These are phyloP conservation scores for Exserohilum rostratum DNA, from an alignment of 2,329 filamentous ascomycete genomes.

Conservation along the genomic window DNA sequence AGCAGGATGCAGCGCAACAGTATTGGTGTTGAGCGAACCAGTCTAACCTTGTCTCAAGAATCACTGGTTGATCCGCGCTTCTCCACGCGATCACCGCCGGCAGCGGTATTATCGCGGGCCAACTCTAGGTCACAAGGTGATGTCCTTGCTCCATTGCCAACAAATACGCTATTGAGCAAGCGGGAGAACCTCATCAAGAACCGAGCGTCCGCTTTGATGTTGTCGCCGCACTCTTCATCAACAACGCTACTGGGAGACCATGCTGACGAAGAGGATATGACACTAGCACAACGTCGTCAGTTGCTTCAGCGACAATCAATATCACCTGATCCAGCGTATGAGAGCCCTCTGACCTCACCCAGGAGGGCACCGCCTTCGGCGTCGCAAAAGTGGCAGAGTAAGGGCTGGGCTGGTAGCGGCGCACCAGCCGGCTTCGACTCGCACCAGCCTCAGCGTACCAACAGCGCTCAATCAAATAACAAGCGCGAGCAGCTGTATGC, in stretches of 20 bases:
- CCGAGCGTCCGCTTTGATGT: conserved; percentile 46
- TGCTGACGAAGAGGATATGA: conserved; percentile 66
- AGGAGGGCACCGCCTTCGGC: conserved; percentile 30
- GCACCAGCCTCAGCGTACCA: conserved; percentile 44
- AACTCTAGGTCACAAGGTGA: conserved; percentile 23
- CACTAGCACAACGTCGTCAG: conserved; percentile 67
- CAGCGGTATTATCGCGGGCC: conserved; percentile 28
- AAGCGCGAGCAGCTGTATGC: conserved; percentile 45
- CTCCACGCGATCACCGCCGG: conserved; percentile 27
- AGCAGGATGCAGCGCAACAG: conserved; percentile 27
- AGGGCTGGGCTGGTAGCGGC: conserved; percentile 27
- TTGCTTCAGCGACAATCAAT: conserved; percentile 43
- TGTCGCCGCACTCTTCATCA: conserved; percentile 40
- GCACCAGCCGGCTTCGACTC: conserved; percentile 45
- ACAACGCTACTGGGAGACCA: conserved; percentile 32
- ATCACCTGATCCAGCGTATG: not conserved
- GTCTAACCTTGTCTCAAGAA: conserved; percentile 31
- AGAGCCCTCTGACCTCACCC: conserved; percentile 18
- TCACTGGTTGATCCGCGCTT: conserved; percentile 23
- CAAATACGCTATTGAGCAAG: conserved; percentile 60
- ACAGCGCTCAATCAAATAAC: conserved; percentile 31
- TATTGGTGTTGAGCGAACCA: conserved; percentile 23
- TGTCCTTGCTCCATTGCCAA: conserved; percentile 36
- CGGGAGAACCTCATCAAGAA: conserved; percentile 59
- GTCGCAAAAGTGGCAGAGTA: conserved; percentile 41